Evolutionary conservation across 1,284 basidiomycete species (phyloP).

Genomic region (Ustilago vetiveriae): DNA sequence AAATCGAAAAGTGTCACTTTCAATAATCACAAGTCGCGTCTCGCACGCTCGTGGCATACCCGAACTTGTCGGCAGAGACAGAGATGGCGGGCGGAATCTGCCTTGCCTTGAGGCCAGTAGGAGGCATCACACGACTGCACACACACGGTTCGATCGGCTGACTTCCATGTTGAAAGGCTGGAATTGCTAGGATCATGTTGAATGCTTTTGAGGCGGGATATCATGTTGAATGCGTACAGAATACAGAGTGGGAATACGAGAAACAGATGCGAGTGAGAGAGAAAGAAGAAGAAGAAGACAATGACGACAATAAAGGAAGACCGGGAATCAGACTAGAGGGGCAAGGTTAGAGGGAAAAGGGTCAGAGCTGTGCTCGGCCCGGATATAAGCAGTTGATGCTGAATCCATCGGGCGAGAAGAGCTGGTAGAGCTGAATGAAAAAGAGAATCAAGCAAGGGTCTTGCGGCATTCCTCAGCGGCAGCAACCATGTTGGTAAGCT

Average conservation of each 20-base stretch:
- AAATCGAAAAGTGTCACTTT: slow-evolving; percentile 46
- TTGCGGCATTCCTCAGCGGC: slow-evolving; percentile 86
- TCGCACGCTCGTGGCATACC: too few species aligned
- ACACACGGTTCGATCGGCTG: neutral
- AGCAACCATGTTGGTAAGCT: slow-evolving; percentile 64
- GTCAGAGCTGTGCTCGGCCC: slow-evolving; percentile 5
- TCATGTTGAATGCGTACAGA: slow-evolving; percentile 56
- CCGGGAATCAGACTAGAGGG: slow-evolving; percentile 22
- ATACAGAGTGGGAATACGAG: slow-evolving; percentile 32
- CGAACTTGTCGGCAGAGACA: too few species aligned
- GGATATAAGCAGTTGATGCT: slow-evolving; percentile 40
- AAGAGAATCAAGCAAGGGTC: slow-evolving; percentile 52
- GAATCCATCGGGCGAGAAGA: slow-evolving; percentile 13
- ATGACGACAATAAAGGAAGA: slow-evolving; percentile 25
- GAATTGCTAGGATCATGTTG: slow-evolving; percentile 45
- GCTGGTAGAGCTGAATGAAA: slow-evolving; percentile 2
- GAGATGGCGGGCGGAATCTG: too few species aligned
- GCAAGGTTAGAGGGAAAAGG: slow-evolving; percentile 9
- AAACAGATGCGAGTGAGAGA: slow-evolving; percentile 17
- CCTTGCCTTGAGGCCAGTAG: neutral
- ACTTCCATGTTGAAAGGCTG: slow-evolving; percentile 51
- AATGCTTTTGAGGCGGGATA: slow-evolving; percentile 51
- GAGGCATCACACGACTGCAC: neutral
- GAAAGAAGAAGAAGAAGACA: slow-evolving; percentile 10
- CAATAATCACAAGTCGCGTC: slow-evolving; percentile 17